These are phyloP conservation scores for Neurospora hispaniola DNA, from an alignment of 495 filamentous ascomycete genomes.

Conservation along the genomic window DNA sequence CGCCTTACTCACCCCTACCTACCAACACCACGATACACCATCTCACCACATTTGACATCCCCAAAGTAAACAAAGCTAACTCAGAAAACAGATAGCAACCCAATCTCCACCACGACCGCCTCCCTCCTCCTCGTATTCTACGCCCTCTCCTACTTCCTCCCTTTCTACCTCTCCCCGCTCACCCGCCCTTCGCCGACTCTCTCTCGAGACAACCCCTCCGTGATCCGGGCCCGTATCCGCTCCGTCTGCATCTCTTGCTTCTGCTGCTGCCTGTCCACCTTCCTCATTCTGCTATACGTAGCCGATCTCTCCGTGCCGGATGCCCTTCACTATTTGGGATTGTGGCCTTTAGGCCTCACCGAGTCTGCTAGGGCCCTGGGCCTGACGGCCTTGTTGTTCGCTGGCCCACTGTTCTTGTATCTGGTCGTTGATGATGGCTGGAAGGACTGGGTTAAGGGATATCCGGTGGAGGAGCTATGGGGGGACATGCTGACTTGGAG, in stretches of 20 bases:
- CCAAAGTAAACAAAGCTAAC: neutral
- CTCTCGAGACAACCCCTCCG: slow-evolving; percentile 78
- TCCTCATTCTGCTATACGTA: slow-evolving; percentile 42
- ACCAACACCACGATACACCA: neutral
- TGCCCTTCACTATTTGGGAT: slow-evolving; percentile 56
- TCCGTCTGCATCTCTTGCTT: slow-evolving; percentile 64
- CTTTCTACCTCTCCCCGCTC: slow-evolving; percentile 72
- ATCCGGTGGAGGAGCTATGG: slow-evolving; percentile 20
- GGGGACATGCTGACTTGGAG: slow-evolving; percentile 44
- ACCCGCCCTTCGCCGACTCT: slow-evolving; percentile 76
- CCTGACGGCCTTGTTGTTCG: slow-evolving; percentile 71
- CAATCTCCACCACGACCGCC: slow-evolving; percentile 14
- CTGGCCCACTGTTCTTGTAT: slow-evolving; percentile 72
- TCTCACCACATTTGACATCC: neutral
- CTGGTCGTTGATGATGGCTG: slow-evolving; percentile 61
- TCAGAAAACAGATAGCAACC: neutral
- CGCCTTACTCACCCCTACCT: neutral
- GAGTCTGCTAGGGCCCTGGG: slow-evolving; percentile 49
- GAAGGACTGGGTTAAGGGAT: slow-evolving; percentile 47
- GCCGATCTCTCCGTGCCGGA: slow-evolving; percentile 28
- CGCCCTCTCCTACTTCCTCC: slow-evolving; percentile 77
- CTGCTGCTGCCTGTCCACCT: slow-evolving; percentile 47
- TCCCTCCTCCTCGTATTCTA: slow-evolving; percentile 48
- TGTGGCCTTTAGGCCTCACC: slow-evolving; percentile 57
- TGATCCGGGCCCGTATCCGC: slow-evolving; percentile 77